These are phyloP conservation scores for Penicillium palitans DNA, from an alignment of 2,329 filamentous ascomycete genomes.

Conservation along the genomic window DNA sequence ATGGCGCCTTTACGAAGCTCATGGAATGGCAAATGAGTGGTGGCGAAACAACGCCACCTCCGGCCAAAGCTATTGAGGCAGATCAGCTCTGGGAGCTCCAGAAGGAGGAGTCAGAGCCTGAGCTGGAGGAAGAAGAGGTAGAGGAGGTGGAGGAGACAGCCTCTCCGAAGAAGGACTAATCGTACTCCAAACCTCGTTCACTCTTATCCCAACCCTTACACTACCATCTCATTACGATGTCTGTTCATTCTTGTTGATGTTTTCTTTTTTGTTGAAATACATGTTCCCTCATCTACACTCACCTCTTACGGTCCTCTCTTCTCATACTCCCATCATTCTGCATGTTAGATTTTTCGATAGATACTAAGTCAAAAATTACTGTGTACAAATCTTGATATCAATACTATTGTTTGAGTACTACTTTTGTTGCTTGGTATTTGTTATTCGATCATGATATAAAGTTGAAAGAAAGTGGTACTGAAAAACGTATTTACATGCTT, in stretches of 20 bases:
- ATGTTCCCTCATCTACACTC: constrained; percentile 7
- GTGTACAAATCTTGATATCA: constrained; percentile 20
- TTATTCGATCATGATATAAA: neutral
- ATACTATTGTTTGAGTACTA: neutral
- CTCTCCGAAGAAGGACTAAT: constrained; percentile 23
- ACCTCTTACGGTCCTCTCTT: constrained; percentile 10
- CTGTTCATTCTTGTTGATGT: constrained; percentile 1
- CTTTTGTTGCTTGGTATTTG: neutral
- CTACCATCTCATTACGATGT: neutral
- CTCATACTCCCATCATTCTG: constrained; percentile 6
- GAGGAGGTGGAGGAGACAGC: constrained; percentile 24
- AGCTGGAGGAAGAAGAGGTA: constrained; percentile 33
- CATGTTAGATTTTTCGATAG: constrained; percentile 18
- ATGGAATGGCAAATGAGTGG: constrained; percentile 99
- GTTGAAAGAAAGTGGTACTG: neutral
- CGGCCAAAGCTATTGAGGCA: constrained; percentile 43
- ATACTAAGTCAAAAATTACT: constrained; percentile 10
- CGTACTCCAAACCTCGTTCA: neutral
- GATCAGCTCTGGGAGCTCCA: constrained; percentile 53
- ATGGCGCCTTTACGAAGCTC: constrained; percentile 86
- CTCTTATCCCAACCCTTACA: neutral
- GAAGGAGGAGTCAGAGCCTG: constrained; percentile 39
- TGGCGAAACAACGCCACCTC: constrained; percentile 55
- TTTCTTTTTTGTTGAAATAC: neutral
- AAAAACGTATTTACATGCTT: neutral